phyloP scores from a whole-genome alignment of 257 asterid species.

The Nemophila menziesii region DNA sequence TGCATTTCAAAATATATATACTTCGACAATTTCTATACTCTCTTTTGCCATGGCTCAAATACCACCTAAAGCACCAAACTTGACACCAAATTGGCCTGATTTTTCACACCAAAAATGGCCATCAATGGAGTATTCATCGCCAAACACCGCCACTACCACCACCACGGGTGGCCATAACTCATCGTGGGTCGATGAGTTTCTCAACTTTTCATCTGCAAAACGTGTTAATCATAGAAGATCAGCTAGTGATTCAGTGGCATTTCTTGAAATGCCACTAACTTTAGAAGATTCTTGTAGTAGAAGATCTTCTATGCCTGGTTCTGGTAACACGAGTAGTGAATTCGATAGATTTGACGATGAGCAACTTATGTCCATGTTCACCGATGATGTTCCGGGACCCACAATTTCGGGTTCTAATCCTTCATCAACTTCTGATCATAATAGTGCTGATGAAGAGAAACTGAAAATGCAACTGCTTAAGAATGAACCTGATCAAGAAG shows the following conservation, averaged over 20 bases:
- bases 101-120: constrained; percentile 29
- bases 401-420: constrained; percentile 48
- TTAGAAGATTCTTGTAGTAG: constrained; percentile 45
- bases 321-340: constrained; percentile 8
- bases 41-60: constrained; percentile 53
- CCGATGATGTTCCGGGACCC: constrained; percentile 32
- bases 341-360: constrained; percentile 77
- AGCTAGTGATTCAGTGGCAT: constrained; percentile 67
- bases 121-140: constrained; percentile 23
- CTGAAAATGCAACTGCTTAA: constrained; percentile 28
- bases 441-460: constrained; percentile 52
- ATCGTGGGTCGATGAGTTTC: constrained; percentile 72
- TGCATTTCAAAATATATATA: constrained; percentile 18
- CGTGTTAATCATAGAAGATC: constrained; percentile 75
- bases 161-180: constrained; percentile 14
- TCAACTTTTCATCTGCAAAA: constrained; percentile 60
- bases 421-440: constrained; percentile 68
- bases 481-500: constrained; percentile 60
- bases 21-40: constrained; percentile 21
- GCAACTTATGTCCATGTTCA: constrained; percentile 80
- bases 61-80: constrained; percentile 73
- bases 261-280: constrained; percentile 53
- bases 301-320: constrained; percentile 21
- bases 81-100: constrained; percentile 49
- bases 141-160: constrained; percentile 2